phyloP scores from a whole-genome alignment of 306 rosid species.

The Cucumis cinereus region DNA sequence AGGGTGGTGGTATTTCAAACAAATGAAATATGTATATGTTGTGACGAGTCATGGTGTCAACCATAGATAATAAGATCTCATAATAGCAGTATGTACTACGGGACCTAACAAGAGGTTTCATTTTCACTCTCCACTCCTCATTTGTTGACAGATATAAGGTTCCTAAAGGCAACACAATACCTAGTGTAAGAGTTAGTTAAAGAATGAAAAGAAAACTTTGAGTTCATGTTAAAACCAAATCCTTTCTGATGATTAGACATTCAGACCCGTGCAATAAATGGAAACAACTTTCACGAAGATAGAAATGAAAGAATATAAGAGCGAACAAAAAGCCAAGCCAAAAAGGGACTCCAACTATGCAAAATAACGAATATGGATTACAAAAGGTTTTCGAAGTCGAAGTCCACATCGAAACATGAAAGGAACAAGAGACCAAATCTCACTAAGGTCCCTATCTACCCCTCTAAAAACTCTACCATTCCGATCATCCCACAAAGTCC shows the following conservation, averaged over 20 bases:
- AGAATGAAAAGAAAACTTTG: neutral
- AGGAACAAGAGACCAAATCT: no score
- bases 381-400: no score
- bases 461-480: no score
- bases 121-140: neutral
- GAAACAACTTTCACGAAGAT: no score
- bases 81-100: neutral
- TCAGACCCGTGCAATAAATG: neutral
- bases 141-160: neutral
- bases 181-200: neutral
- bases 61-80: neutral
- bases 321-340: no score
- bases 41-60: neutral
- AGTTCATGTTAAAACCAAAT: neutral
- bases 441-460: no score
- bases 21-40: neutral
- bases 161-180: neutral
- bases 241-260: neutral
- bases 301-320: no score
- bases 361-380: no score
- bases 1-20: neutral
- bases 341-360: no score
- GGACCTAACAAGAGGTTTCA: neutral
- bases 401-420: no score
- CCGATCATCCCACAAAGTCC: no score